Base-by-base conservation (phyloP, 176 grass and related monocot species). In the Urochloa ruziziensis region DNA sequence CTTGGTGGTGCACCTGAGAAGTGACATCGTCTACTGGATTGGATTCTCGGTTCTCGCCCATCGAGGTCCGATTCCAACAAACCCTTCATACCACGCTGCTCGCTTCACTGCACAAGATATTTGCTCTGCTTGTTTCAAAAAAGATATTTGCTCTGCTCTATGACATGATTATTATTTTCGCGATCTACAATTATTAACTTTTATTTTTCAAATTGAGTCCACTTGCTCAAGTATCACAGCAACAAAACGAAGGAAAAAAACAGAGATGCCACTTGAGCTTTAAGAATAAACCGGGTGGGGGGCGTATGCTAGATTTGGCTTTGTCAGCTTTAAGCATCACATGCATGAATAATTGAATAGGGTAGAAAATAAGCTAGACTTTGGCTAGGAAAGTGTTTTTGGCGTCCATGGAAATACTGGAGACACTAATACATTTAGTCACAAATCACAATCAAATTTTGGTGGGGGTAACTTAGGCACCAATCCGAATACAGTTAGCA, bases 1-100 rank as follows among this genome's bases (percentile, higher is more conserved):
- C n/a, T n/a, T n/a, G n/a, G n/a, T n/a, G n/a, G 58, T 30, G 81
- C 86, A 79, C 75, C 81, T 59, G 74, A 32, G 24, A 71, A 64
- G 58, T 66, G 80, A 67, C 65, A 61, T 30, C 33, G 47, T 10
- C 43, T 69, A 69, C 47, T 56, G 64, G n/a, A 56, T 40, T 78
- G 73, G 80, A 83, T 40, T 40, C 39, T 40, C 36, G 39, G 2
- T 83, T 43, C 80, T 32, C 53, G 32, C 40, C 19, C 23, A 28
- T 52, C 21, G 35, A 34, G 49, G 51, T 30, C 34, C 34, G 10
- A 7, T 69, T 47, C 47, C 77, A 70, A 70, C 67, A 34, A 47
- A 44, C 24, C 43, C 10, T 19, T 8, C n/a, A n/a, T n/a, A 7
- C 17, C 2, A 53, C 51, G 51, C 65, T 58, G 27, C 53, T 21